Percentiles rank a stretch among this genome's conserved stretches.
Conservation (phyloP, 2,329 filamentous ascomycete species). For the Cladosporium velox region DNA sequence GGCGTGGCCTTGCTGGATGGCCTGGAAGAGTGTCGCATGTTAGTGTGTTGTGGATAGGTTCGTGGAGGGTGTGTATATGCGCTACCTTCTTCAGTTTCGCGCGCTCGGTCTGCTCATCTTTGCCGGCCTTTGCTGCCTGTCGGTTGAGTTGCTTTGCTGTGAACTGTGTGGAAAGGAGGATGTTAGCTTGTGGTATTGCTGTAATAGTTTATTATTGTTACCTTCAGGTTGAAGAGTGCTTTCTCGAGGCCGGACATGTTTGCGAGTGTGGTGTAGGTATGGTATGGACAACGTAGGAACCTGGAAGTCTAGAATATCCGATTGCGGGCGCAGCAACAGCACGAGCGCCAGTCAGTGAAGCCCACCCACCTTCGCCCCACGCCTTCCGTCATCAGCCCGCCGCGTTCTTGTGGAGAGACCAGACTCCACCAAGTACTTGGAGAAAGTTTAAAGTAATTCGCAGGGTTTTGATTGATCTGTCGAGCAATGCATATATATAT, state of each 20-base stretch:
- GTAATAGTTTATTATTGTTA: slow-evolving; percentile 29
- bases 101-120: slow-evolving; percentile 63
- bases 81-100: slow-evolving; percentile 61
- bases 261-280: slow-evolving; percentile 19
- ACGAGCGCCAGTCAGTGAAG: slow-evolving; percentile 4
- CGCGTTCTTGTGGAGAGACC: background rate
- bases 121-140: slow-evolving; percentile 62
- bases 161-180: slow-evolving; percentile 47
- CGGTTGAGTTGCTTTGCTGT: slow-evolving; percentile 64
- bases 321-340: slow-evolving; percentile 9
- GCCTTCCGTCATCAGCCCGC: background rate
- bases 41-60: background rate
- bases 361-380: background rate
- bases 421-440: too few relatives aligned
- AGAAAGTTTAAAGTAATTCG: background rate
- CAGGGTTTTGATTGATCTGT: background rate
- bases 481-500: background rate
- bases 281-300: background rate
- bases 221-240: slow-evolving; percentile 64
- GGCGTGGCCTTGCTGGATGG: slow-evolving; percentile 58
- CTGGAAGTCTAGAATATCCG: background rate
- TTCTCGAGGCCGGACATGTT: slow-evolving; percentile 63
- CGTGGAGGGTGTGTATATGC: background rate
- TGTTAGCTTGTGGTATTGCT: background rate
- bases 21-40: slow-evolving; percentile 41